Evolutionary conservation across 805 yeast species (phyloP).

Genomic region (Schwanniomyces pseudopolymorphus): DNA sequence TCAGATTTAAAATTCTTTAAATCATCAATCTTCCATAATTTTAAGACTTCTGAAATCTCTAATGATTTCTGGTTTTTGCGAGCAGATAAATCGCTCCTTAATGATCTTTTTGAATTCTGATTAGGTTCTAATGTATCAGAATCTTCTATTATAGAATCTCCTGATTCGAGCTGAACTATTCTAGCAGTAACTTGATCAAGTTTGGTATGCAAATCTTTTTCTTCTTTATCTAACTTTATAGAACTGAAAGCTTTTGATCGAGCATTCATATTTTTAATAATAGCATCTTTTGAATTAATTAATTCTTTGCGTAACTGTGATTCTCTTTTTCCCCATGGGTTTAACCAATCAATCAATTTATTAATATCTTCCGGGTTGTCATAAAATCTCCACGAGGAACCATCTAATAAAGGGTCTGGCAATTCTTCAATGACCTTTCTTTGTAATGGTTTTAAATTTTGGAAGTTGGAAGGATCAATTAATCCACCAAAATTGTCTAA

Average conservation of each 20-base stretch:
- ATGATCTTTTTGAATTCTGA: slow-evolving; percentile 22
- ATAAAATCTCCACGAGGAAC: slow-evolving; percentile 67
- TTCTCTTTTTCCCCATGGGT: slow-evolving; percentile 76
- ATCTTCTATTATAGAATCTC: slow-evolving; percentile 19
- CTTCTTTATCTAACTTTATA: slow-evolving; percentile 39
- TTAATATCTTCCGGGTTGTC: slow-evolving; percentile 62
- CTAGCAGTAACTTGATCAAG: slow-evolving; percentile 31
- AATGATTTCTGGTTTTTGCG: slow-evolving; percentile 33
- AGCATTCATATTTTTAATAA: slow-evolving; percentile 54
- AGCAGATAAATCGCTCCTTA: slow-evolving; percentile 31
- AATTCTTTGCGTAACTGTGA: slow-evolving; percentile 63
- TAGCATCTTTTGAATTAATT: slow-evolving; percentile 48
- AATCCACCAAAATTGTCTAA: slow-evolving; percentile 21
- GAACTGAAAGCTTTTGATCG: slow-evolving; percentile 54
- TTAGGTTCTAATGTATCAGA: slow-evolving; percentile 35
- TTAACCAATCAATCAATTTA: slow-evolving; percentile 60
- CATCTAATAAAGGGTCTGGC: slow-evolving; percentile 52
- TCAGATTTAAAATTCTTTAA: slow-evolving; percentile 19
- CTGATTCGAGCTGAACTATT: slow-evolving; percentile 15
- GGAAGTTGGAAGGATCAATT: slow-evolving; percentile 3
- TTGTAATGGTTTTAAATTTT: slow-evolving; percentile 37
- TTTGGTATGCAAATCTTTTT: slow-evolving; percentile 20
- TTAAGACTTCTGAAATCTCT: slow-evolving; percentile 29
- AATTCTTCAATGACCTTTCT: slow-evolving; percentile 69
- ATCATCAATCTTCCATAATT: slow-evolving; percentile 27